Conservation (phyloP, 352 stramenopile genomes). For the Globisporangium middletonii region DNA sequence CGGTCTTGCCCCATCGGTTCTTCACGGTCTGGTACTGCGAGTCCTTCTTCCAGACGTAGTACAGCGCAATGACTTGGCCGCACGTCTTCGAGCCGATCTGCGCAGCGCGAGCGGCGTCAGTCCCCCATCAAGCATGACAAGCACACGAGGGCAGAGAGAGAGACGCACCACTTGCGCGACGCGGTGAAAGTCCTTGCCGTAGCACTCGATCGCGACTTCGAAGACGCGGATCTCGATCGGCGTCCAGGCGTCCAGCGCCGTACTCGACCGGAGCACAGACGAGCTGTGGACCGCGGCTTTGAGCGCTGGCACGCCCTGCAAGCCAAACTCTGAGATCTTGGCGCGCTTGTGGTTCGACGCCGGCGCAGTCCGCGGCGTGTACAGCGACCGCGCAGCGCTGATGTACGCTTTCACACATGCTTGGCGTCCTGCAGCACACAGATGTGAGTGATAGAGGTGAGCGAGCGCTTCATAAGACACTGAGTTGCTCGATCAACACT, state of each 20-base stretch:
- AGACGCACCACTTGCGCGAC: conserved; percentile 59
- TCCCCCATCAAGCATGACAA: background rate
- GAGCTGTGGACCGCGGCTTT: conserved; percentile 46
- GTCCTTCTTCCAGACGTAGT: conserved; percentile 88
- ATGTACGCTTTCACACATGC: conserved; percentile 65
- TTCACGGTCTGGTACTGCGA: conserved; percentile 80
- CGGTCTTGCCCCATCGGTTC: conserved; percentile 60
- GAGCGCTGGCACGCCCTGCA: conserved; percentile 40
- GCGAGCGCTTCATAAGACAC: background rate
- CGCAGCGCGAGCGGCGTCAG: background rate
- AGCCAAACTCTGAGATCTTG: conserved; percentile 44
- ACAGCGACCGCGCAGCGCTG: conserved; percentile 47
- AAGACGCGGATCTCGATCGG: conserved; percentile 79
- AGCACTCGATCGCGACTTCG: conserved; percentile 78
- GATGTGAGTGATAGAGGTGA: background rate
- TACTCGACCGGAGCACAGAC: conserved; percentile 34
- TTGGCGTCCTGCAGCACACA: conserved; percentile 39
- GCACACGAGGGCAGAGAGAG: no score
- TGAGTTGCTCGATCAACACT: background rate
- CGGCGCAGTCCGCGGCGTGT: conserved; percentile 22
- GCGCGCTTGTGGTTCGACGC: conserved; percentile 42
- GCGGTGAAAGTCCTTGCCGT: conserved; percentile 76
- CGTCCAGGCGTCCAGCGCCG: conserved; percentile 55
- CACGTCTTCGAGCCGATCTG: conserved; percentile 70
- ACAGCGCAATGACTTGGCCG: conserved; percentile 72